Evolutionary conservation across 2,329 filamentous ascomycete species (phyloP).

Genomic region (Aspergillus sp.): DNA sequence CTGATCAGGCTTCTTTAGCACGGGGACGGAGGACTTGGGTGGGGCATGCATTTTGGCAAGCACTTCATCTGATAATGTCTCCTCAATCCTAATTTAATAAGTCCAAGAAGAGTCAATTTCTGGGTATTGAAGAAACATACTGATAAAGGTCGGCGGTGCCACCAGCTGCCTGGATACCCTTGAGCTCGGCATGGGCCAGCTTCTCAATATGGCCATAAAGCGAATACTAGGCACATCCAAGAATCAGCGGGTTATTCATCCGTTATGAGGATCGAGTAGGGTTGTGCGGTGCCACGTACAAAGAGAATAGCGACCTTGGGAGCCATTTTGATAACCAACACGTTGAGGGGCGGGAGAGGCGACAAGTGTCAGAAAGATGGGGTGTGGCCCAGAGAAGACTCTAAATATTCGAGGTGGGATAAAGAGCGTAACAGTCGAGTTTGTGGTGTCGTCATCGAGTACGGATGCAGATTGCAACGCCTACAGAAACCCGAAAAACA

Average conservation of each 20-base stretch:
- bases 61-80: slow-evolving; percentile 85
- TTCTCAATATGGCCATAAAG: slow-evolving; percentile 89
- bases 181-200: slow-evolving; percentile 87
- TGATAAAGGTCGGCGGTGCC: slow-evolving; percentile 82
- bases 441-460: too few species aligned
- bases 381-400: too few species aligned
- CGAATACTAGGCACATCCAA: slow-evolving; percentile 68
- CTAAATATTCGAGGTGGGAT: too few species aligned
- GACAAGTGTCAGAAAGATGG: too few species aligned
- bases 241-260: too few species aligned
- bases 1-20: slow-evolving; percentile 62
- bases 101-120: slow-evolving; percentile 3
- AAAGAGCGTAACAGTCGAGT: too few species aligned
- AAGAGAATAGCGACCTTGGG: slow-evolving; percentile 91
- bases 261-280: background rate
- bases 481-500: too few species aligned
- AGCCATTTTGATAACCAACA: slow-evolving; percentile 66
- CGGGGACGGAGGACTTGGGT: slow-evolving; percentile 69
- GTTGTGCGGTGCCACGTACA: slow-evolving; percentile 55
- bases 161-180: slow-evolving; percentile 85
- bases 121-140: slow-evolving; percentile 48
- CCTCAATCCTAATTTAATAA: slow-evolving; percentile 64
- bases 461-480: too few species aligned
- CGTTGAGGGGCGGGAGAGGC: too few species aligned
- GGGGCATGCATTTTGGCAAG: slow-evolving; percentile 90